Evolutionary conservation across 1,139 yeast genomes (phyloP).

Genomic region (Magnusiomyces ingens): DNA sequence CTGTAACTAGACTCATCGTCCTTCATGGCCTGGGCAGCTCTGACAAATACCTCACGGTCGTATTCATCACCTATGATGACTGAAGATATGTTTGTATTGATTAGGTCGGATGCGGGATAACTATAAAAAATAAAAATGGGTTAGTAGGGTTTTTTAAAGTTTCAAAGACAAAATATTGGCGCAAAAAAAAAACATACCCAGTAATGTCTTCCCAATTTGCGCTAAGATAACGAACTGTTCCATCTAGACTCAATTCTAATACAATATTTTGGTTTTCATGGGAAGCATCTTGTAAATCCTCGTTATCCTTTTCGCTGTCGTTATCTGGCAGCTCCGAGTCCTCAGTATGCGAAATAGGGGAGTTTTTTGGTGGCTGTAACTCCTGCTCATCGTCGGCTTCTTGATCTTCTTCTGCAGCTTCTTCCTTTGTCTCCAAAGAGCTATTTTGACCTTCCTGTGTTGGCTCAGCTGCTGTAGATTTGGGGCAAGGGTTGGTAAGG

Average conservation of each 20-base stretch:
- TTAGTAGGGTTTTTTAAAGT: constrained; percentile 1
- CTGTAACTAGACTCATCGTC: constrained; percentile 70
- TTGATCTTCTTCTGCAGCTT: neutral
- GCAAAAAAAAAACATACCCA: constrained; percentile 25
- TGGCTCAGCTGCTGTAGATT: neutral
- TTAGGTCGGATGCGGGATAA: constrained; percentile 48
- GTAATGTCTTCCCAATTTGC: constrained; percentile 71
- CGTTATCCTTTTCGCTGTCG: constrained; percentile 12
- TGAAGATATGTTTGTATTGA: constrained; percentile 54
- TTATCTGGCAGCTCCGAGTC: constrained; percentile 1
- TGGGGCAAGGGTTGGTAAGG: neutral
- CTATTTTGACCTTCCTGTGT: neutral
- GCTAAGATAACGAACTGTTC: constrained; percentile 67
- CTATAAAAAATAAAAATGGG: constrained; percentile 35
- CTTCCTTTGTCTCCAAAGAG: neutral
- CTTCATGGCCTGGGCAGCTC: constrained; percentile 67
- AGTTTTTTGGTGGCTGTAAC: neutral
- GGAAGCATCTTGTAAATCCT: constrained; percentile 42
- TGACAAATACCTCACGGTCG: constrained; percentile 61
- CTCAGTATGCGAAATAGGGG: neutral
- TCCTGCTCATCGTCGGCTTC: neutral
- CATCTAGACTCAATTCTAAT: constrained; percentile 74
- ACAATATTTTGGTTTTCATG: constrained; percentile 74
- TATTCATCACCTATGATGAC: constrained; percentile 60
- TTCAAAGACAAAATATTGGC: neutral